Base-by-base conservation (phyloP, 179 eudicot species). In the Drosera spatulata region DNA sequence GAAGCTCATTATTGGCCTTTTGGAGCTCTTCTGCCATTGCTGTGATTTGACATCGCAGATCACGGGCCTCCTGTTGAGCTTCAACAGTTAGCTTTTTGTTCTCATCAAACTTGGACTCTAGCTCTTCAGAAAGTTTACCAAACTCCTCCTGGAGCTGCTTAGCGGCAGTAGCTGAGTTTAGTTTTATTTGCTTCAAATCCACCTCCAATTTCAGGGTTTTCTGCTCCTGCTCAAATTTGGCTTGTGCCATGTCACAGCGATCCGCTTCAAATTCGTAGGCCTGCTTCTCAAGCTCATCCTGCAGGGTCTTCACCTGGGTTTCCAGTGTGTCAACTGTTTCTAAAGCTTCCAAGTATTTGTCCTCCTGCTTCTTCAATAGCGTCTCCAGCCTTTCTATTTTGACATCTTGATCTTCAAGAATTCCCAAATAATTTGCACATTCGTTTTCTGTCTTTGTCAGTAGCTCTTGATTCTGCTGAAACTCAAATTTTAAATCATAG, bases 171-270 rank as follows among this genome's bases (percentile, higher is more conserved):
- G 81, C 75, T 62, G 81, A 78, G 39, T 72, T 79, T 69, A 65
- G 68, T 66, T 61, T 78, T 51, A 77, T 59, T 69, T 72, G 72
- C 73, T 88, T 79, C 62, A 93, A 67, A 14, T 77, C 78, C 67
- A 88, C 95, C 71, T 89, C 95, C 53, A 89, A 85, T 66, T 40
- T 77, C 53, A 80, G 77, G 61, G 83, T 87, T 67, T 85, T 82
- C 66, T 83, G 75, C 74, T 85, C 95, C 72, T 72, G 82, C 68
- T 80, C 75, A 58, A 62, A 58, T 65, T 79, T 83, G 55, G 74
- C 74, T 59, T 62, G 52, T 48, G 65, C 76, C 48, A 83, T 67
- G 53, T 55, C 71, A 69, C 73, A 66, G 63, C 87, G 61, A 68
- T 78, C 81, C 15, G 78, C 85, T 63, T 85, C 87, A 61, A 80